Evolutionary conservation across 768 basidiomycete genomes (phyloP), one percentile per base, ranked within the genome.

Genomic region (Serendipita vermifera): DNA sequence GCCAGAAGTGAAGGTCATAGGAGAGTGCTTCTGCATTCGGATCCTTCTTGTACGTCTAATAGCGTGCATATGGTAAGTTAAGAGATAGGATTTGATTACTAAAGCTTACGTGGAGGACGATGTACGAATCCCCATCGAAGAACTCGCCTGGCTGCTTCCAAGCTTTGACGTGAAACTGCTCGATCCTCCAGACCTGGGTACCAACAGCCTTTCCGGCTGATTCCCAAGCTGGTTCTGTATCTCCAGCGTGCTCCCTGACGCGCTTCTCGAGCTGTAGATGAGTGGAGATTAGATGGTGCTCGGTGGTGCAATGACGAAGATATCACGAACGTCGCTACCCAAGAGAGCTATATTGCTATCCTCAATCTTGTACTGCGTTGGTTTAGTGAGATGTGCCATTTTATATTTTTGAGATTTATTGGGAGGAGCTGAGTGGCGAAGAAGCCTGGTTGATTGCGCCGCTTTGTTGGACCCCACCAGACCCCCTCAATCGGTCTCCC

Each of bases 1-100:
- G 67, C 80, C 80, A 83, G 64, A 82, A 82, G 64, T 83, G 80
- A 27, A 83, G 69, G 63, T 83, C 72, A 61, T 77, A 80, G 0
- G 73, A 77, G 14, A 80, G 64, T 4, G 70, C 63, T 15, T 74
- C 67, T 5, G 72, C 64, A 26, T 80, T 72, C 3, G 75, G 74
- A 3, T 69, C 68, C 54, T 71, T 70, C 66, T 80, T 80, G 68
- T 78, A 82, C 3, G 80, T 82, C 81, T 83, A 55, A 5, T 39
- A 36, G 27, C 51, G 20, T n/a, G n/a, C 31, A 38, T 33, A 55
- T 6, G 33, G 13, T 22, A 55, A 11, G 55, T 20, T 41, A 7
- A 22, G 55, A 20, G 36, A 26, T 20, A 43, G 32, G 26, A 5
- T 11, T 38, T 14, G 27, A 33, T 17, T 5, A 36, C n/a, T 40